A percentile compares a stretch with the other conserved stretches of the same genome.
Evolutionary conservation across 768 basidiomycete genomes (phyloP).

Genomic region (Auricularia sp.): DNA sequence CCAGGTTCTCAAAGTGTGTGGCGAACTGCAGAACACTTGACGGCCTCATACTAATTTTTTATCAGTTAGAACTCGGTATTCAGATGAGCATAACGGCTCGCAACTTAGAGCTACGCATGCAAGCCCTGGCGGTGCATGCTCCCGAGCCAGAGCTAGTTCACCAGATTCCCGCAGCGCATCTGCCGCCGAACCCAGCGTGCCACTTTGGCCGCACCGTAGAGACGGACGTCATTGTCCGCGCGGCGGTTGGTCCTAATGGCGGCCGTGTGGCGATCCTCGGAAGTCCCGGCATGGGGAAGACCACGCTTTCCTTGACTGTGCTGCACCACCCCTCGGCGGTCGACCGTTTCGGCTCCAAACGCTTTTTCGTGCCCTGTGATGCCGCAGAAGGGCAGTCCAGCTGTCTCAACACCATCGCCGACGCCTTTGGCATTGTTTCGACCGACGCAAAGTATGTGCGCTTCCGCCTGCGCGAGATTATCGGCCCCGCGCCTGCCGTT

Average conservation of each 20-base stretch:
- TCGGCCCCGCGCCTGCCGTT: constrained; percentile 11
- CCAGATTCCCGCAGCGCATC: background rate
- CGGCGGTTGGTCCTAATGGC: background rate
- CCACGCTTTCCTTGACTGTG: constrained; percentile 27
- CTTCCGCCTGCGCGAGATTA: background rate
- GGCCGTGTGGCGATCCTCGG: constrained; percentile 15
- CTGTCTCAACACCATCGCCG: background rate
- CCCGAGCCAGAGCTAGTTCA: background rate
- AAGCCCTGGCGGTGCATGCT: background rate
- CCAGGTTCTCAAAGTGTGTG: background rate
- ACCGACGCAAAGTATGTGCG: background rate
- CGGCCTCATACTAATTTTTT: too few relatives aligned
- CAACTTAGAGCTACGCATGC: too few relatives aligned
- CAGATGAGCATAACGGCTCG: too few relatives aligned
- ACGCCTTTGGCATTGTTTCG: background rate
- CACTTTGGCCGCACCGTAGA: background rate
- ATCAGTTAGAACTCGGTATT: too few relatives aligned
- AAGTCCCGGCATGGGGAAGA: constrained; percentile 32
- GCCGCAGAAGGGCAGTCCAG: background rate
- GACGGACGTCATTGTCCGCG: background rate
- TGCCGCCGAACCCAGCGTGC: background rate
- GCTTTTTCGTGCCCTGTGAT: constrained; percentile 28
- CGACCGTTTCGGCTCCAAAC: constrained; percentile 16
- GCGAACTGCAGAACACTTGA: background rate
- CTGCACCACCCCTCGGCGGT: constrained; percentile 17